A percentile compares a stretch with the other conserved stretches of the same genome.
Evolutionary conservation across 1,284 basidiomycete species (phyloP).

Genomic region (Lentinula novae-zelandiae): DNA sequence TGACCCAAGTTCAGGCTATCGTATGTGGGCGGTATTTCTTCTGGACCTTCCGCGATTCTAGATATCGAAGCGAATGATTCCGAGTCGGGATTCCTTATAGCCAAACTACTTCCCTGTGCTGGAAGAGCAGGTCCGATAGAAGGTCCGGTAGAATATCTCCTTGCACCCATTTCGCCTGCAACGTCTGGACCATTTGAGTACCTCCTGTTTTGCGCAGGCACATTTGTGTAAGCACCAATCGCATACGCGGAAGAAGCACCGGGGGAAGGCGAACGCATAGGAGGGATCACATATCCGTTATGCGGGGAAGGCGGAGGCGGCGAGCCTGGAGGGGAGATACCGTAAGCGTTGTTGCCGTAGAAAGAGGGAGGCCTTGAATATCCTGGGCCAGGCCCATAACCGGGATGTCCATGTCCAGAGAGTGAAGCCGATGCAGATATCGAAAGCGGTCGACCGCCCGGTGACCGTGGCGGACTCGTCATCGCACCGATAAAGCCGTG

Average conservation of each 20-base stretch:
- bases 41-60: not conserved
- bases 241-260: not conserved
- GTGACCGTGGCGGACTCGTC: not conserved
- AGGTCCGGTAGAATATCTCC: not conserved
- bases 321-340: not conserved
- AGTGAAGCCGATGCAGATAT: not conserved
- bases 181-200: not conserved
- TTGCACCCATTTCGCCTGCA: not conserved
- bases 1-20: slow-evolving; percentile 12
- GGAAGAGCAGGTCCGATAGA: not conserved
- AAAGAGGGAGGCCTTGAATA: not conserved
- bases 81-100: not conserved
- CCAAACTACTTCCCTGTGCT: not conserved
- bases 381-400: not conserved
- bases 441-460: not conserved
- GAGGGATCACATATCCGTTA: not conserved
- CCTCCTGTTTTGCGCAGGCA: not conserved
- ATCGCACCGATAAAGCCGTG: not conserved
- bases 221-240: not conserved
- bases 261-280: not conserved
- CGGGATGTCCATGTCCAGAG: not conserved
- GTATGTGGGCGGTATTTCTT: slow-evolving; percentile 19
- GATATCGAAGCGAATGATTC: not conserved
- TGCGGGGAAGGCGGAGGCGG: not conserved
- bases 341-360: not conserved